Evolutionary conservation across 306 rosid species (phyloP), one percentile per base, ranked within the genome.

Genomic region (Elaeagnus macrophylla): DNA sequence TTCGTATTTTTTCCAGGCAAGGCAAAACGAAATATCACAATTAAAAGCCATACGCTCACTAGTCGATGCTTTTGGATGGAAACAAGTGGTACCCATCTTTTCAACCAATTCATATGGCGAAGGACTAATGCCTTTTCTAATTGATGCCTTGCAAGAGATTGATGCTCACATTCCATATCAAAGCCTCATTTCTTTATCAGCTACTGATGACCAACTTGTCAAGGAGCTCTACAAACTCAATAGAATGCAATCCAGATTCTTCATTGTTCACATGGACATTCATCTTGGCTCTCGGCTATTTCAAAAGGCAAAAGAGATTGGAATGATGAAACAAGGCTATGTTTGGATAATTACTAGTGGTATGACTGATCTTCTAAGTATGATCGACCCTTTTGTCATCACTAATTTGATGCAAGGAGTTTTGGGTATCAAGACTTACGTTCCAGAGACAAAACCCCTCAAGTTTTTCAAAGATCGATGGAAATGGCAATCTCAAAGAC

Each of bases 241-340:
- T 80, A 59, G 71, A 3, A 68, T 72, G 82, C 60, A 59, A 41
- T 73, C 76, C 2, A 66, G 78, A 58, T 82, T 85, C n/a, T 82
- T 85, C 36, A 38, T 85, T 19, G 77, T 75, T 15, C 90, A 85
- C 60, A 73, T 82, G 83, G 0, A n/a, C 1, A 36, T 60, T 1
- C 0, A 0, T 38, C 60, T 82, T 0, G 81, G 82, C 2, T 48
- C 64, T 67, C 53, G 69, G 1, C 10, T 85, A 1, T 79, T 85
- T 14, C 7, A 48, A 11, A 56, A 71, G 15, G 84, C 89, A 5
- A 50, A 35, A 0, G 54, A 69, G 25, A 73, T 63, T 36, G 95
- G 95, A 15, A 81, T 73, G 79, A 77, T 77, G 74, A 9, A 35
- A 0, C 12, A 59, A 40, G 72, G 75, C 0, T 81, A 65, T 52